Conservation (phyloP, 768 basidiomycete genomes). For the Russula virescens region DNA sequence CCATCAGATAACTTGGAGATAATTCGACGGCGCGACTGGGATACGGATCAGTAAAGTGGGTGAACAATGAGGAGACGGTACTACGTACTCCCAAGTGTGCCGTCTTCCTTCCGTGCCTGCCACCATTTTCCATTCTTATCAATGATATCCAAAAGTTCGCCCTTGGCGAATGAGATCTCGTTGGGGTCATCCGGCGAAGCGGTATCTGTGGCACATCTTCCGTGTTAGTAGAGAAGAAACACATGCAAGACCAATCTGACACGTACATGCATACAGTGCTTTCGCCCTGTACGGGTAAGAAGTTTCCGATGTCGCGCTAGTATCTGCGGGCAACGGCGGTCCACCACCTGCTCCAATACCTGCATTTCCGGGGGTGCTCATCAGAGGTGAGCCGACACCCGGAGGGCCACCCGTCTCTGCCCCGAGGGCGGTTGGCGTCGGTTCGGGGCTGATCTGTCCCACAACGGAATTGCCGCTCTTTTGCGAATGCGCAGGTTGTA, state of each 20-base stretch:
- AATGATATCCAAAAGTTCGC: conserved; percentile 85
- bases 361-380: conserved; percentile 51
- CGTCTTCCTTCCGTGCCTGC: conserved; percentile 80
- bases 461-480: conserved; percentile 13
- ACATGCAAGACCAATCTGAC: neutral
- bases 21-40: conserved; percentile 79
- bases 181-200: conserved; percentile 95
- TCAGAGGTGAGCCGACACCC: conserved; percentile 58
- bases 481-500: conserved; percentile 6
- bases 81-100: conserved; percentile 67
- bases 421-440: conserved; percentile 36
- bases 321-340: conserved; percentile 25
- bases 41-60: neutral
- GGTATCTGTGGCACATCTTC: conserved; percentile 50
- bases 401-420: conserved; percentile 38
- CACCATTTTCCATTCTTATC: conserved; percentile 95
- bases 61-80: conserved; percentile 11
- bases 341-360: conserved; percentile 54
- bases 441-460: conserved; percentile 16
- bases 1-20: conserved; percentile 60
- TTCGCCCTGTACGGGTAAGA: conserved; percentile 70
- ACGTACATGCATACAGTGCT: conserved; percentile 79
- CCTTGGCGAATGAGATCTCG: conserved; percentile 90
- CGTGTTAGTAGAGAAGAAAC: neutral
- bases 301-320: conserved; percentile 31